Evolutionary conservation across 352 stramenopile genomes (phyloP).

Genomic region (Globisporangium nagaii): DNA sequence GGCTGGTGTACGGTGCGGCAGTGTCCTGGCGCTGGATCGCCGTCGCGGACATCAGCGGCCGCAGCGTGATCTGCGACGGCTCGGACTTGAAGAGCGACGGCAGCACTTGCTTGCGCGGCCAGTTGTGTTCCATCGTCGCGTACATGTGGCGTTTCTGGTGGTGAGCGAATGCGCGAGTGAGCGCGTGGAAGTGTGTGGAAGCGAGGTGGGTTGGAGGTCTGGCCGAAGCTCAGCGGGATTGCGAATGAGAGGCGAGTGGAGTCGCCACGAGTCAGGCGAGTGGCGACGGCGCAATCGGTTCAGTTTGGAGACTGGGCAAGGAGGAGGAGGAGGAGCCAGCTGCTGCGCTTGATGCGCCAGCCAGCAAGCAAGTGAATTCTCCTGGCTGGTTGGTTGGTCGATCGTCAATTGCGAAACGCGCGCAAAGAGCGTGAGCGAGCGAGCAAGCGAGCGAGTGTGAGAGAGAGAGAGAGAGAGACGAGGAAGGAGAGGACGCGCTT

Average conservation of each 20-base stretch:
- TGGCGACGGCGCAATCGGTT: neutral
- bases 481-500: too few species aligned
- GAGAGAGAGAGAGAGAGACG: too few species aligned
- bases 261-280: too few species aligned
- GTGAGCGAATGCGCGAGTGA: neutral
- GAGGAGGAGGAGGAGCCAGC: neutral
- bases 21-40: neutral
- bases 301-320: neutral
- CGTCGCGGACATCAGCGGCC: neutral
- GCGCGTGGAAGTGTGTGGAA: neutral
- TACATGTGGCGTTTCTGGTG: neutral
- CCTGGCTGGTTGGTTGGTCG: neutral
- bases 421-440: neutral
- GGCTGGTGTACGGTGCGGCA: neutral
- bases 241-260: neutral
- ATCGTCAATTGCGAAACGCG: neutral
- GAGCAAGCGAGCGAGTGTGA: too few species aligned
- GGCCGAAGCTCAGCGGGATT: neutral
- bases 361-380: neutral
- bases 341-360: too few species aligned
- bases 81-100: constrained; percentile 7
- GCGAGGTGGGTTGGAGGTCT: neutral
- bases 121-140: constrained; percentile 1
- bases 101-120: constrained; percentile 1
- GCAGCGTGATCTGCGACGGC: neutral